Evolutionary conservation across 768 basidiomycete genomes (phyloP).

Genomic region (Grammothele lineata): DNA sequence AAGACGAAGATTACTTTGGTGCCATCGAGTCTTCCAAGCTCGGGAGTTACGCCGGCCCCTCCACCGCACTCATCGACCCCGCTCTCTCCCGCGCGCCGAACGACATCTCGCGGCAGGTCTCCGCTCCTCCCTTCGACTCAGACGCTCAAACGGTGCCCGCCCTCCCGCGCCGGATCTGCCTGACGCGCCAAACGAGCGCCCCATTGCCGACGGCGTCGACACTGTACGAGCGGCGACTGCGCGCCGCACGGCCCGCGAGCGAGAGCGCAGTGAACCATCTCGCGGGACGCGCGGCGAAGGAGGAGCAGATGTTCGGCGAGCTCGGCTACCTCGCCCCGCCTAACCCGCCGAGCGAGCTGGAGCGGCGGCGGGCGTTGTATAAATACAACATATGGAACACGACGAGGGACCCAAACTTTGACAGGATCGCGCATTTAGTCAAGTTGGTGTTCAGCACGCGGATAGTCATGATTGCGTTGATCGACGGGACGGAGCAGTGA

Average conservation of each 20-base stretch:
- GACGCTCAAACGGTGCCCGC: constrained; percentile 40
- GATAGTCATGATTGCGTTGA: constrained; percentile 74
- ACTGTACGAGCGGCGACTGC: constrained; percentile 28
- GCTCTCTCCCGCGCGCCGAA: not conserved
- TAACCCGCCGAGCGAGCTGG: constrained; percentile 78
- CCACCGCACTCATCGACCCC: constrained; percentile 1
- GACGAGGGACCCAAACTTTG: constrained; percentile 83
- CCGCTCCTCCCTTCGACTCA: constrained; percentile 27
- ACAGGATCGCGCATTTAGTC: constrained; percentile 88
- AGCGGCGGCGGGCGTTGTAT: constrained; percentile 79
- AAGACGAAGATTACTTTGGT: constrained; percentile 31
- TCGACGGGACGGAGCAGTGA: constrained; percentile 84
- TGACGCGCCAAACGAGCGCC: constrained; percentile 62
- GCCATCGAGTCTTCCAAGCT: not conserved
- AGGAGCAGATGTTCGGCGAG: constrained; percentile 62
- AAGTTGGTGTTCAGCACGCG: constrained; percentile 92
- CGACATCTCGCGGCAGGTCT: constrained; percentile 22
- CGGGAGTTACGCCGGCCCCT: not conserved
- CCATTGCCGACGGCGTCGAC: constrained; percentile 49
- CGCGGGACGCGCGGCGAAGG: constrained; percentile 53
- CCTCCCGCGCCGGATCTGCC: constrained; percentile 45
- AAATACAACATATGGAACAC: constrained; percentile 89
- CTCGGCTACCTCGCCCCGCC: constrained; percentile 76
- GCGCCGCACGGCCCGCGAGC: constrained; percentile 18
- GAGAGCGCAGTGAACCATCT: constrained; percentile 25